Evolutionary conservation across 2,329 filamentous ascomycete genomes (phyloP).

Genomic region (Bertia moriformis): DNA sequence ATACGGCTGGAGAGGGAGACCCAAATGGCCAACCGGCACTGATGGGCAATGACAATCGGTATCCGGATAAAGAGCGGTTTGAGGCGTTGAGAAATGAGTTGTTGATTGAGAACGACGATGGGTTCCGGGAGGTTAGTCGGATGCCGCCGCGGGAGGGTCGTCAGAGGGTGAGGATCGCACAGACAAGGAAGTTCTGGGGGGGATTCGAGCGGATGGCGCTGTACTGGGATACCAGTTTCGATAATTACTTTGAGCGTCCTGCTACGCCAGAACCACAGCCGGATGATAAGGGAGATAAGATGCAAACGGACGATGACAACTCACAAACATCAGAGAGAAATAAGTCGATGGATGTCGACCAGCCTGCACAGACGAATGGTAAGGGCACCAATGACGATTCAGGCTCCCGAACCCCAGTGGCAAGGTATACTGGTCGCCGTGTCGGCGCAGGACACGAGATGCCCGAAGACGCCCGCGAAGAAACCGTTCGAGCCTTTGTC

Average conservation of each 20-base stretch:
- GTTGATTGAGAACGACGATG: constrained; percentile 35
- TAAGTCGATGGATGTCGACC: constrained; percentile 7
- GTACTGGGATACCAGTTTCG: constrained; percentile 46
- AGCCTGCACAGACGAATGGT: constrained; percentile 5
- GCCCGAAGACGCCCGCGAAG: constrained; percentile 39
- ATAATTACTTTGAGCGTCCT: constrained; percentile 33
- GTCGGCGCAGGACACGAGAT: constrained; percentile 40
- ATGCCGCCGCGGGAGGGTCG: constrained; percentile 25
- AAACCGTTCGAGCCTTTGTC: constrained; percentile 37
- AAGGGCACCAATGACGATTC: background rate
- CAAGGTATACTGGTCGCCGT: constrained; percentile 39
- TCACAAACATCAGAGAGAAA: constrained; percentile 5
- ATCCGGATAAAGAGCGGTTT: constrained; percentile 22
- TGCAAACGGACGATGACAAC: constrained; percentile 5
- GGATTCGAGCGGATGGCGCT: constrained; percentile 41
- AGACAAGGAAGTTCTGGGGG: constrained; percentile 45
- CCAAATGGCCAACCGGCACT: background rate
- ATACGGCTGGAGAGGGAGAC: background rate
- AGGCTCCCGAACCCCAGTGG: constrained; percentile 7
- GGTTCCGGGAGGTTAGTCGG: constrained; percentile 37
- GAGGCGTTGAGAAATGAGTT: constrained; percentile 32
- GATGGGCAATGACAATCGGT: background rate
- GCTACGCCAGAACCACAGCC: constrained; percentile 8
- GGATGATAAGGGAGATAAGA: constrained; percentile 4
- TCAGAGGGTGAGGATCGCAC: constrained; percentile 30